These are phyloP conservation scores for Triticum timopheevii DNA, from an alignment of 176 grass and related monocot species.

Conservation along the genomic window DNA sequence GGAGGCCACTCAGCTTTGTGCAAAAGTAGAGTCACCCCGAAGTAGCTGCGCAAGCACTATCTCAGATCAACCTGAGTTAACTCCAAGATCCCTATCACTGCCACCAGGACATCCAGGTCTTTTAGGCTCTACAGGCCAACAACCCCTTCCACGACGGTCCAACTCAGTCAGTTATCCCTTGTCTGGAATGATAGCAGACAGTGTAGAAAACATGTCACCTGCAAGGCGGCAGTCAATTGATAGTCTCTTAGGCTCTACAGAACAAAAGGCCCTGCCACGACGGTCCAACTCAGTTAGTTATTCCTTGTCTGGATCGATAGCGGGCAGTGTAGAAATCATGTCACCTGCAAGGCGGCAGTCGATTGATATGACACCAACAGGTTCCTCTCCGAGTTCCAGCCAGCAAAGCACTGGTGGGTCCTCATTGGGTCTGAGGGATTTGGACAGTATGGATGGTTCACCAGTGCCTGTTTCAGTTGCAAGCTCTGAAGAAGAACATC, in stretches of 20 bases:
- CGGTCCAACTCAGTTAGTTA: slow-evolving; percentile 39
- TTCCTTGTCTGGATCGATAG: not conserved
- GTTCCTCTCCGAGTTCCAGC: slow-evolving; percentile 29
- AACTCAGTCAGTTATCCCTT: slow-evolving; percentile 33
- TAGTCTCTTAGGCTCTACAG: slow-evolving; percentile 11
- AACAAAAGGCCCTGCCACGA: not conserved
- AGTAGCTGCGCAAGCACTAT: slow-evolving; percentile 34
- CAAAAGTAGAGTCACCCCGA: slow-evolving; percentile 34
- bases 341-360: not conserved
- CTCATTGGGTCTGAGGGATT: slow-evolving; percentile 15
- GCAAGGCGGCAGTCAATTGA: not conserved
- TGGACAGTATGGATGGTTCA: slow-evolving; percentile 27
- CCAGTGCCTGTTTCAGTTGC: slow-evolving; percentile 21
- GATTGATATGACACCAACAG: slow-evolving; percentile 1
- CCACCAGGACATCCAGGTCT: slow-evolving; percentile 34
- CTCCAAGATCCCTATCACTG: slow-evolving; percentile 41
- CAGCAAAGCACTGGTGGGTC: slow-evolving; percentile 22
- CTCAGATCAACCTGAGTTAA: slow-evolving; percentile 27
- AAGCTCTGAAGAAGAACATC: slow-evolving; percentile 27
- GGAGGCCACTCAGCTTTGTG: slow-evolving; percentile 34
- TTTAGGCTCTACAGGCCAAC: slow-evolving; percentile 5
- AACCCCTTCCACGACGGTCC: slow-evolving; percentile 23
- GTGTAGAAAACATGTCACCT: slow-evolving; percentile 6
- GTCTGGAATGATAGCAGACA: not conserved
- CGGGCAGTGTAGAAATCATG: slow-evolving; percentile 11